Evolutionary conservation across 1,139 yeast genomes (phyloP), one percentile per base, ranked within the genome.

Genomic region (Geotrichum aggregatum): DNA sequence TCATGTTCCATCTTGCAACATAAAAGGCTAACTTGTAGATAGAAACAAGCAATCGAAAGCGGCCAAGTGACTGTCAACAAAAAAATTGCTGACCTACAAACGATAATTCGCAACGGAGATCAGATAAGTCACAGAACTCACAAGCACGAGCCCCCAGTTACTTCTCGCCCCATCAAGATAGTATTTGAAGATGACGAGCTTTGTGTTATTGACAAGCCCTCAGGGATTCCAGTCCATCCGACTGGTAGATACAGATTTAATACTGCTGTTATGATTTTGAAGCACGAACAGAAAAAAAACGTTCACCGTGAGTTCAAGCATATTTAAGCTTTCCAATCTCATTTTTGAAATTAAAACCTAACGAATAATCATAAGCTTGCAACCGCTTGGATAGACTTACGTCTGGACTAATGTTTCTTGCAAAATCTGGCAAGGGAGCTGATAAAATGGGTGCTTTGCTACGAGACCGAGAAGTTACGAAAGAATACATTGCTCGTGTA

Each of bases 201-300:
- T 33, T 76, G 92, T 6, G 96, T 87, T 1, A 85, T 94, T 28
- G 96, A 92, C 66, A 92, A 92, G 61, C 98, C 99, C 0, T 79
- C 95, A 2, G 97, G 98, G 0, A 79, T 92, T 3, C 98, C 99
- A 0, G 97, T 85, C 1, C 98, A 92, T 66, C 98, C 99, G 1
- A 86, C 98, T 0, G 99, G 98, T 0, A 73, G 98, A 54, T 92
- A 83, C 69, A 74, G 95, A 55, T 88, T 80, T 69, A 92, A 92
- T 66, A 82, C 96, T 0, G 80, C 91, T 14, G 87, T 95, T n/a
- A 87, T 84, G 66, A 81, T 88, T 18, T 70, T 91, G 57, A 82
- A 85, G 64, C 81, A 79, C 52, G 91, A 88, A 56, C 66, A 73
- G 51, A 84, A 84, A 0, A 73, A 75, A 44, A 69, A 72, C 1